These are phyloP conservation scores for Parastagonospora avenae DNA, from an alignment of 2,329 filamentous ascomycete species.

Conservation along the genomic window DNA sequence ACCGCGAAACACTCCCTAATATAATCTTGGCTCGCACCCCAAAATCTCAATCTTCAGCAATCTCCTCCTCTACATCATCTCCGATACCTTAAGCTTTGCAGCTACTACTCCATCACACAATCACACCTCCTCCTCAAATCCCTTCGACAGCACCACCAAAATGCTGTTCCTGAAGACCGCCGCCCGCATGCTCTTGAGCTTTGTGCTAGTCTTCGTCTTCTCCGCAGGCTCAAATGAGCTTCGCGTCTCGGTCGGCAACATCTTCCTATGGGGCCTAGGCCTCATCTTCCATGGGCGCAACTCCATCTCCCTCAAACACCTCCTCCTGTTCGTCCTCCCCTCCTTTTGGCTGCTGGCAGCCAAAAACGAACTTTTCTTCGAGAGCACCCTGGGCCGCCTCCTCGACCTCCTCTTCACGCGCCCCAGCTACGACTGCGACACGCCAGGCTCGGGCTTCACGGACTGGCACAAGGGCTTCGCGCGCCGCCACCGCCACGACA, in stretches of 20 bases:
- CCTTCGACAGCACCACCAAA: constrained; percentile 4
- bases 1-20: no score
- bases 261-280: constrained; percentile 13
- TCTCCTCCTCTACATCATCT: no score
- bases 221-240: constrained; percentile 9
- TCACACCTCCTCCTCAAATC: neutral
- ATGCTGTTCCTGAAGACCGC: constrained; percentile 7
- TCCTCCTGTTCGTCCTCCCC: constrained; percentile 5
- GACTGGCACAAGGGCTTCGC: constrained; percentile 9
- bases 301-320: constrained; percentile 1
- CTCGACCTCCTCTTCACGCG: constrained; percentile 9
- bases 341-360: constrained; percentile 13
- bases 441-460: constrained; percentile 14
- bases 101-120: neutral
- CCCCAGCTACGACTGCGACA: constrained; percentile 2
- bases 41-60: no score
- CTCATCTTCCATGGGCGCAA: constrained; percentile 1
- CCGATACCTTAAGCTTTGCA: neutral
- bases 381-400: constrained; percentile 9
- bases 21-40: no score
- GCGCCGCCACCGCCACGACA: constrained; percentile 3
- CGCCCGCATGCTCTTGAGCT: constrained; percentile 7
- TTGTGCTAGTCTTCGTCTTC: constrained; percentile 10
- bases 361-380: constrained; percentile 13
- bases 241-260: constrained; percentile 4